Percentiles rank a stretch among this genome's conserved stretches.
These are phyloP conservation scores for Leccinellum albellum DNA, from an alignment of 768 basidiomycete genomes.

Conservation along the genomic window DNA sequence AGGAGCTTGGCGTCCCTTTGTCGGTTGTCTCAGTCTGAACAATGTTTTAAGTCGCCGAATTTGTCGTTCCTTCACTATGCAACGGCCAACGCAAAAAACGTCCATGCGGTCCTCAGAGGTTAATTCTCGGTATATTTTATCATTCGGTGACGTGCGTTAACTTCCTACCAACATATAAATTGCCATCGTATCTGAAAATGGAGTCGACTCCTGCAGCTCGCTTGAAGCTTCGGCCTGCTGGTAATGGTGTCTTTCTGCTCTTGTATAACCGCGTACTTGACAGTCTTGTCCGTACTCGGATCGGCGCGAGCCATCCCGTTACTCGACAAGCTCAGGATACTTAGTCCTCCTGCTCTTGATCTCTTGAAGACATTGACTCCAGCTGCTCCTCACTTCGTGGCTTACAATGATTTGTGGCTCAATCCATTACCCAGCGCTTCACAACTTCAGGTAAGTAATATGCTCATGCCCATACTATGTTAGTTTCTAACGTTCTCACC, in stretches of 20 bases:
- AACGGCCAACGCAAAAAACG: not conserved
- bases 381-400: constrained; percentile 47
- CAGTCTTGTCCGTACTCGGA: constrained; percentile 12
- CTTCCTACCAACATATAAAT: constrained; percentile 15
- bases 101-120: not conserved
- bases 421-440: constrained; percentile 44
- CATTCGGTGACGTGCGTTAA: not conserved
- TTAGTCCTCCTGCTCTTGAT: constrained; percentile 24
- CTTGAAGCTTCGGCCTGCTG: not conserved
- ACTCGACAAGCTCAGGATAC: constrained; percentile 15
- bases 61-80: not conserved
- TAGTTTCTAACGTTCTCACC: not conserved
- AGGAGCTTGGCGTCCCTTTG: not conserved
- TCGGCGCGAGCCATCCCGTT: constrained; percentile 15
- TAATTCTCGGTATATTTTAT: not conserved
- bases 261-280: not conserved
- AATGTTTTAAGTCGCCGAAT: not conserved
- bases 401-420: constrained; percentile 41
- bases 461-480: not conserved
- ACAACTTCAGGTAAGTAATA: constrained; percentile 36
- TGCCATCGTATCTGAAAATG: not conserved
- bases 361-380: constrained; percentile 23
- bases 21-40: not conserved
- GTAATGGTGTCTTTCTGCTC: constrained; percentile 18
- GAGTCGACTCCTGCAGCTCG: constrained; percentile 1